Evolutionary conservation across 768 basidiomycete species (phyloP).

Genomic region (Lactarius tabidus): DNA sequence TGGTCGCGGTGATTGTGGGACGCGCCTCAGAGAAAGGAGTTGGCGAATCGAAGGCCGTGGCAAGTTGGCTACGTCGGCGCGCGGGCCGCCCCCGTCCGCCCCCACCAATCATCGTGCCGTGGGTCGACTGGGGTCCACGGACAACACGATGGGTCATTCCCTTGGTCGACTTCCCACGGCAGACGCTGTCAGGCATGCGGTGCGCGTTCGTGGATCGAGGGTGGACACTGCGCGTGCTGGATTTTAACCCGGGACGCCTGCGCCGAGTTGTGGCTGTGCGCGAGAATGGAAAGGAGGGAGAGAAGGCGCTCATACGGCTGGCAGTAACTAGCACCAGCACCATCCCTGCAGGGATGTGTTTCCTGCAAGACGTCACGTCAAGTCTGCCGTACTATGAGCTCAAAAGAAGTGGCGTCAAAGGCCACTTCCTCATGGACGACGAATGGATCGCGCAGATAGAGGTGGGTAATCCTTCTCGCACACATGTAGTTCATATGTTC

Average conservation of each 20-base stretch:
- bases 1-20: background rate
- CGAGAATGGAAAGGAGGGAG: background rate
- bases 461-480: slow-evolving; percentile 2
- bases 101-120: background rate
- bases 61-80: slow-evolving; percentile 2
- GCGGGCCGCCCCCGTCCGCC: background rate
- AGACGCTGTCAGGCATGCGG: slow-evolving; percentile 1
- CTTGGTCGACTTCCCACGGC: background rate
- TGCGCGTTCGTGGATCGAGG: slow-evolving; percentile 5
- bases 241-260: slow-evolving; percentile 15
- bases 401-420: background rate
- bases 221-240: slow-evolving; percentile 5
- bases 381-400: slow-evolving; percentile 15
- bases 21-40: background rate
- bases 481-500: background rate
- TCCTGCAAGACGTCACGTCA: slow-evolving; percentile 3
- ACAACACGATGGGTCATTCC: slow-evolving; percentile 9
- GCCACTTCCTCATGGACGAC: slow-evolving; percentile 11
- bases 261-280: slow-evolving; percentile 6
- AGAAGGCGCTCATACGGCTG: background rate
- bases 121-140: slow-evolving; percentile 16
- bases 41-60: background rate
- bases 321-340: background rate
- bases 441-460: slow-evolving; percentile 14
- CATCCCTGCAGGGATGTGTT: slow-evolving; percentile 2